phyloP scores from a whole-genome alignment of 2,329 filamentous ascomycete species.

The Boeremia exigua region DNA sequence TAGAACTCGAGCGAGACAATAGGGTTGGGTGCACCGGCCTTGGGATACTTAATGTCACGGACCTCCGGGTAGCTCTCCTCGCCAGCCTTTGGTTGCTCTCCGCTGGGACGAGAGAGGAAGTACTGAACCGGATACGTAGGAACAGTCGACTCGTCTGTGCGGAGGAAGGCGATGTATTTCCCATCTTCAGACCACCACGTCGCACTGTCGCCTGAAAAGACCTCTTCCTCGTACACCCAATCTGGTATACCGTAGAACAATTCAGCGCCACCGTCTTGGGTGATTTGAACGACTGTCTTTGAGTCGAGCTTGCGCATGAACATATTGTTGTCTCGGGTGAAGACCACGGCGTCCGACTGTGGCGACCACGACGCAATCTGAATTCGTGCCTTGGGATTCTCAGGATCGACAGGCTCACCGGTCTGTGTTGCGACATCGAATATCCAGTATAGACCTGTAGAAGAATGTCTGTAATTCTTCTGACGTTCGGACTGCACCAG shows the following conservation, averaged over 20 bases:
- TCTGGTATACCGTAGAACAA: constrained; percentile 96
- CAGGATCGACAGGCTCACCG: constrained; percentile 77
- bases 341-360: constrained; percentile 83
- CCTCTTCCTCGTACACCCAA: constrained; percentile 94
- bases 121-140: constrained; percentile 94
- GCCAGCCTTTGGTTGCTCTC: constrained; percentile 68
- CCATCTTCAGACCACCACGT: constrained; percentile 97
- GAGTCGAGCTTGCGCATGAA: constrained; percentile 74
- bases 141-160: constrained; percentile 91
- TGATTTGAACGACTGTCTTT: constrained; percentile 72
- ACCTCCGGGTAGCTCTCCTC: constrained; percentile 92
- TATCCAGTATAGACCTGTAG: constrained; percentile 85
- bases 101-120: constrained; percentile 86
- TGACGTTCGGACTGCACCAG: constrained; percentile 75
- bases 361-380: constrained; percentile 93
- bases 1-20: constrained; percentile 88
- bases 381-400: constrained; percentile 67
- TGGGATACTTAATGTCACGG: constrained; percentile 94
- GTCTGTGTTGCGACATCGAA: constrained; percentile 84
- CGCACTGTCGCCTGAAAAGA: constrained; percentile 78
- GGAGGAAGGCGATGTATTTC: constrained; percentile 86
- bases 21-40: constrained; percentile 92
- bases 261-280: constrained; percentile 82
- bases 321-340: constrained; percentile 88
- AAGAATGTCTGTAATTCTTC: constrained; percentile 90